Evolutionary conservation across 176 grass and related monocot species (phyloP).

Genomic region (Carex kokanica): DNA sequence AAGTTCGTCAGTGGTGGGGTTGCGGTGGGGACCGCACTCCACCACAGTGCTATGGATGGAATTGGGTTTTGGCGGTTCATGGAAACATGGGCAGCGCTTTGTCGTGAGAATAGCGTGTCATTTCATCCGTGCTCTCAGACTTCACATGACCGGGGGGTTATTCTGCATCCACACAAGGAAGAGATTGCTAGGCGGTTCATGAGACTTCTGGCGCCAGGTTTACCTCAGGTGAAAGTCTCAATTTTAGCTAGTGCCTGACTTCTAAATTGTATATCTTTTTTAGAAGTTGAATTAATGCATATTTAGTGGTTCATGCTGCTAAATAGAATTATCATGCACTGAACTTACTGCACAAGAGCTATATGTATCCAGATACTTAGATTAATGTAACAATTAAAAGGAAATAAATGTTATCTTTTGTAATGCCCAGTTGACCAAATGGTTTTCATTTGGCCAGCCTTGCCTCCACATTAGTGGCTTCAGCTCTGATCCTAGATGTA

Average conservation of each 20-base stretch:
- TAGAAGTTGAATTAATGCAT: neutral
- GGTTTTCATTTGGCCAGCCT: neutral
- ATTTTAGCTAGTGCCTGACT: neutral
- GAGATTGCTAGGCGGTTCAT: neutral
- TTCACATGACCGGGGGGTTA: conserved; percentile 29
- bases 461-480: neutral
- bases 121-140: neutral
- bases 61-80: conserved; percentile 44
- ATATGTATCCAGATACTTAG: neutral
- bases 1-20: conserved; percentile 1
- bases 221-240: conserved; percentile 30
- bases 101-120: neutral
- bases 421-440: neutral
- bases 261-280: neutral
- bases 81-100: conserved; percentile 35
- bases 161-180: conserved; percentile 28
- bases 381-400: neutral
- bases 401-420: neutral
- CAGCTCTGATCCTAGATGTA: too few relatives aligned
- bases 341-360: neutral
- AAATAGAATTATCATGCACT: neutral
- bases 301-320: neutral
- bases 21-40: conserved; percentile 30
- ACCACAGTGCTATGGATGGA: conserved; percentile 42
- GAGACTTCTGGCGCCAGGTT: conserved; percentile 18